Evolutionary conservation across 2,329 filamentous ascomycete species (phyloP), one percentile per base, ranked within the genome.

Genomic region (Penicillium decumbens): DNA sequence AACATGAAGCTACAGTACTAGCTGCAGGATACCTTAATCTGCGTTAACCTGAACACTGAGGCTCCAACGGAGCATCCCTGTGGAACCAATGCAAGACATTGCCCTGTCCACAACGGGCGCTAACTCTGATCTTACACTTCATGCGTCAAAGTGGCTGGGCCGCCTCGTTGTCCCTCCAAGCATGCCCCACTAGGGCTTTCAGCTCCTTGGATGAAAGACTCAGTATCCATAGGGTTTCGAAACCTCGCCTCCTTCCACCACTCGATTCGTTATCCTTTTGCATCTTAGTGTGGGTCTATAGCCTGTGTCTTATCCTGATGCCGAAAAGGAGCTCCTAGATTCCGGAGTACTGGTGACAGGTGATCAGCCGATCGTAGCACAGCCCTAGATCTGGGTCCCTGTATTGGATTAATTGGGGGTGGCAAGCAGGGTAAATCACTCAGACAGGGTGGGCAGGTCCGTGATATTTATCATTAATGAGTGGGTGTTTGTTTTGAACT

Each of bases 61-160:
- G 15, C 18, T 2, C 8, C 8, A 23, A 18, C 33, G 10, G 3
- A 15, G 7, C 8, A 37, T 8, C 3, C 45, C 50, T 52, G 38
- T 32, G 45, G 8, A 3, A 25, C 38, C 24, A 28, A 57, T 58
- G 57, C 57, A 60, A 60, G 56, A 60, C 57, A 60, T 53, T 41
- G 4, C 48, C 45, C 43, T 51, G 20, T 43, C 44, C 49, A 45
- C 50, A 53, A 40, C 55, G 51, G 53, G 49, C 47, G 35, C 47
- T 51, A 48, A 46, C 42, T 50, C 49, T 37, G 56, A 54, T 56
- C 52, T 28, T 51, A 43, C 20, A 27, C 42, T 44, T 49, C 51
- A 37, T 55, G 51, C 47, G 25, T 40, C 20, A 32, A 45, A 40
- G 56, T 59, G 57, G 57, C 57, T 58, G 57, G 54, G 40, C 28